phyloP scores from a whole-genome alignment of 2,329 filamentous ascomycete genomes.

The Epicoccum sorghinum region DNA sequence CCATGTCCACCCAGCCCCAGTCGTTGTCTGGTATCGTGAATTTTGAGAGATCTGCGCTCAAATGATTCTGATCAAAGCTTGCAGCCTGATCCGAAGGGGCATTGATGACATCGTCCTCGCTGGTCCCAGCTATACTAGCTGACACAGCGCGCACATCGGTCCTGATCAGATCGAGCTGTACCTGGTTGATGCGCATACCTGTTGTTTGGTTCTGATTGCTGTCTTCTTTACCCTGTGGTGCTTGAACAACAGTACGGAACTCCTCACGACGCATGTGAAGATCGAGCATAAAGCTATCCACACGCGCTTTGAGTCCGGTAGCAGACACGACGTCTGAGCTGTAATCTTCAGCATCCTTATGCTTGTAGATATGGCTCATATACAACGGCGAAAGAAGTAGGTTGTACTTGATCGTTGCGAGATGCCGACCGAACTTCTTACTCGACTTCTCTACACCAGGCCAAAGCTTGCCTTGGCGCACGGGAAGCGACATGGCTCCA shows the following conservation, averaged over 20 bases:
- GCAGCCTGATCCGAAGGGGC: slow-evolving; percentile 68
- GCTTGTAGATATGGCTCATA: slow-evolving; percentile 96
- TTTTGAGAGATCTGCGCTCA: slow-evolving; percentile 70
- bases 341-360: slow-evolving; percentile 92
- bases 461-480: slow-evolving; percentile 90
- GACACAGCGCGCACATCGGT: slow-evolving; percentile 94
- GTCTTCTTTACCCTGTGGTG: slow-evolving; percentile 58
- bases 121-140: slow-evolving; percentile 83
- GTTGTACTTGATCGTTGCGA: slow-evolving; percentile 99
- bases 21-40: slow-evolving; percentile 97
- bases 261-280: slow-evolving; percentile 93
- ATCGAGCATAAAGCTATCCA: slow-evolving; percentile 97
- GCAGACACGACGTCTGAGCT: slow-evolving; percentile 80
- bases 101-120: slow-evolving; percentile 73
- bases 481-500: slow-evolving; percentile 89
- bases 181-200: slow-evolving; percentile 94
- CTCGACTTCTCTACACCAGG: slow-evolving; percentile 93
- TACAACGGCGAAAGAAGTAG: slow-evolving; percentile 90
- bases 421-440: slow-evolving; percentile 96
- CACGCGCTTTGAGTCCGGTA: slow-evolving; percentile 92
- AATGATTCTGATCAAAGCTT: slow-evolving; percentile 58
- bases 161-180: slow-evolving; percentile 87
- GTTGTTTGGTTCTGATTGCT: slow-evolving; percentile 82
- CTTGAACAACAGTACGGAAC: slow-evolving; percentile 81
- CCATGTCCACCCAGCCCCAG: slow-evolving; percentile 98